Percentiles rank a stretch among this genome's conserved stretches.
phyloP scores from a whole-genome alignment of 805 yeast species.

The Wickerhamiella allomyrinae region DNA sequence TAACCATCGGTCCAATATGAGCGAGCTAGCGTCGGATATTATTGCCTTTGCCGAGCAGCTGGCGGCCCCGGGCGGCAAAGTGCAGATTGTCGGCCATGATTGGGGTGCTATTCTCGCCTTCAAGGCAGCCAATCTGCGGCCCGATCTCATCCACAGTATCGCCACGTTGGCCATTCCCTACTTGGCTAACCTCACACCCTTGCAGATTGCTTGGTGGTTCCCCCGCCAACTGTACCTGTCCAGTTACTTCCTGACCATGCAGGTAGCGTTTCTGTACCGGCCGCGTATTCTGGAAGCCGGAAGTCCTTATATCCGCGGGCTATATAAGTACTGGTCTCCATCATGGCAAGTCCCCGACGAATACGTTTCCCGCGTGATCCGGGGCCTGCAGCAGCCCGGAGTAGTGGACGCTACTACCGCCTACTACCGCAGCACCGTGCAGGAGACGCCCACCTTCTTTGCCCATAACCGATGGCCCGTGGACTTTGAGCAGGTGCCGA shows the following conservation, averaged over 20 bases:
- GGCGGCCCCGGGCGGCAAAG: slow-evolving; percentile 9
- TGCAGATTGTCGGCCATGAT: slow-evolving; percentile 20
- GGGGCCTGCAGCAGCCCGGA: slow-evolving; percentile 15
- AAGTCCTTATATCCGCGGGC: slow-evolving; percentile 12
- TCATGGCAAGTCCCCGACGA: slow-evolving; percentile 12
- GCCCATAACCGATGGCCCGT: slow-evolving; percentile 6
- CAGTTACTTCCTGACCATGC: slow-evolving; percentile 20
- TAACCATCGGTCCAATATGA: slow-evolving; percentile 8
- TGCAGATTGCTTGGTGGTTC: slow-evolving; percentile 2
- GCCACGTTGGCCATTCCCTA: slow-evolving; percentile 19
- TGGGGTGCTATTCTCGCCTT: slow-evolving; percentile 20
- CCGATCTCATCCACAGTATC: slow-evolving; percentile 13
- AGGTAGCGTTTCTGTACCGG: slow-evolving; percentile 13
- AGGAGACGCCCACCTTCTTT: neutral
- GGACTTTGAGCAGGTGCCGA: slow-evolving; percentile 12
- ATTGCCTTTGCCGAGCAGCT: slow-evolving; percentile 9
- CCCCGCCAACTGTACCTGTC: slow-evolving; percentile 18
- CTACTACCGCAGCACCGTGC: slow-evolving; percentile 14
- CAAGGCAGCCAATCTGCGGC: slow-evolving; percentile 12
- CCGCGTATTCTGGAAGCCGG: slow-evolving; percentile 6
- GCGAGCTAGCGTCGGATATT: slow-evolving; percentile 13
- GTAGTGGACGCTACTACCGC: slow-evolving; percentile 18
- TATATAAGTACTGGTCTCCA: slow-evolving; percentile 21
- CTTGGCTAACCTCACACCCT: slow-evolving; percentile 7
- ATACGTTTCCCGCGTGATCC: slow-evolving; percentile 11